A percentile compares a stretch with the other conserved stretches of the same genome.
phyloP scores from a whole-genome alignment of 1,284 basidiomycete genomes.

The Ustilago bromivora region DNA sequence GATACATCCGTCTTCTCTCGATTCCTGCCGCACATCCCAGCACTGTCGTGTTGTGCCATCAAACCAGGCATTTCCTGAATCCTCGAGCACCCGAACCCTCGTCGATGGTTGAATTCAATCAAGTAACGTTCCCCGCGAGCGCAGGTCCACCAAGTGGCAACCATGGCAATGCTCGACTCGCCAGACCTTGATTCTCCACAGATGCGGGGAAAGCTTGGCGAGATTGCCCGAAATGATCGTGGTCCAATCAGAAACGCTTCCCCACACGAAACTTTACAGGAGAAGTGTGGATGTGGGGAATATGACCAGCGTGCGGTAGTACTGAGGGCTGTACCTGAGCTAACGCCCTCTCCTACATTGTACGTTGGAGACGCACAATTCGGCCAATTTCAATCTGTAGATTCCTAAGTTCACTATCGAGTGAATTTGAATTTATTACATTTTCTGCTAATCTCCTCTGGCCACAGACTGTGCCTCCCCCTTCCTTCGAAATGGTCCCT shows the following conservation, averaged over 20 bases:
- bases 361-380: background rate
- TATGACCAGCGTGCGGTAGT: slow-evolving; percentile 4
- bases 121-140: background rate
- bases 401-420: too few species aligned
- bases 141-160: background rate
- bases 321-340: background rate
- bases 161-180: background rate
- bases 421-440: too few species aligned
- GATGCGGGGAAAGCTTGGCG: background rate
- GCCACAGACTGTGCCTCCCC: background rate
- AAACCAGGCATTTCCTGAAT: slow-evolving; percentile 11
- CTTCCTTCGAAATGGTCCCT: background rate
- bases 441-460: background rate
- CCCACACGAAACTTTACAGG: slow-evolving; percentile 9
- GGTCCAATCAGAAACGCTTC: slow-evolving; percentile 20
- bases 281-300: slow-evolving; percentile 12
- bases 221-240: background rate
- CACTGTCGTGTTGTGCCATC: background rate
- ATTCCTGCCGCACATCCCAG: background rate
- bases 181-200: background rate
- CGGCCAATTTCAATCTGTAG: background rate
- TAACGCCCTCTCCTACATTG: background rate
- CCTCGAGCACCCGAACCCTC: background rate
- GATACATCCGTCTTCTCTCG: slow-evolving; percentile 1
- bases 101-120: slow-evolving; percentile 1